Evolutionary conservation across 805 yeast genomes (phyloP).

Genomic region (Hanseniaspora lachancei): DNA sequence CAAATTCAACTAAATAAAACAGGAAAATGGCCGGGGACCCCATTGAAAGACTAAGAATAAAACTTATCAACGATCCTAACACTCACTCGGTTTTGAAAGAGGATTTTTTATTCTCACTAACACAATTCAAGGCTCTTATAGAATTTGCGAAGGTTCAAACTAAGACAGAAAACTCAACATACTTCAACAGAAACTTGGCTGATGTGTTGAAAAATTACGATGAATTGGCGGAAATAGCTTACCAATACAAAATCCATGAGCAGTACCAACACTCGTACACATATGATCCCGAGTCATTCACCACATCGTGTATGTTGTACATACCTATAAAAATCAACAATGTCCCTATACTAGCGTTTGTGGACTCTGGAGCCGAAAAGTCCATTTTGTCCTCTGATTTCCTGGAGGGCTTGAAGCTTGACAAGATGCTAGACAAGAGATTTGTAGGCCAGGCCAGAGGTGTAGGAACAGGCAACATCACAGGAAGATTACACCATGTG

Average conservation of each 20-base stretch:
- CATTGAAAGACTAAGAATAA: constrained; percentile 11
- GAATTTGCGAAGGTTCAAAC: constrained; percentile 12
- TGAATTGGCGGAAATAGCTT: constrained; percentile 5
- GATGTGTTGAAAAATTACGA: constrained; percentile 8
- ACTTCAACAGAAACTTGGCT: background rate
- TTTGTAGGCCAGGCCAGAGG: constrained; percentile 78
- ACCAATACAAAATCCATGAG: constrained; percentile 63
- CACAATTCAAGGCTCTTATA: constrained; percentile 3
- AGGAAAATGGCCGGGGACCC: constrained; percentile 9
- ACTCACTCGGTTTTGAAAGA: constrained; percentile 10
- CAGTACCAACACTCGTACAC: constrained; percentile 71
- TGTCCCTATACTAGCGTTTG: constrained; percentile 73
- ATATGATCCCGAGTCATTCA: constrained; percentile 80
- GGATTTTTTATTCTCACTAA: constrained; percentile 6
- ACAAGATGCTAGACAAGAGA: constrained; percentile 63
- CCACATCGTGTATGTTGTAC: constrained; percentile 71
- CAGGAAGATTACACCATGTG: constrained; percentile 80
- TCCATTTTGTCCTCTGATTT: constrained; percentile 70
- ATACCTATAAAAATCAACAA: constrained; percentile 70
- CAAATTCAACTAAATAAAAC: background rate
- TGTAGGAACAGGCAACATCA: constrained; percentile 67
- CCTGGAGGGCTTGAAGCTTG: constrained; percentile 59
- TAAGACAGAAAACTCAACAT: constrained; percentile 4
- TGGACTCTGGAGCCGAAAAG: constrained; percentile 90
- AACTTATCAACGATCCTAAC: constrained; percentile 1